These are phyloP conservation scores for Komagataella pastoris DNA, from an alignment of 805 yeast species.

Conservation along the genomic window DNA sequence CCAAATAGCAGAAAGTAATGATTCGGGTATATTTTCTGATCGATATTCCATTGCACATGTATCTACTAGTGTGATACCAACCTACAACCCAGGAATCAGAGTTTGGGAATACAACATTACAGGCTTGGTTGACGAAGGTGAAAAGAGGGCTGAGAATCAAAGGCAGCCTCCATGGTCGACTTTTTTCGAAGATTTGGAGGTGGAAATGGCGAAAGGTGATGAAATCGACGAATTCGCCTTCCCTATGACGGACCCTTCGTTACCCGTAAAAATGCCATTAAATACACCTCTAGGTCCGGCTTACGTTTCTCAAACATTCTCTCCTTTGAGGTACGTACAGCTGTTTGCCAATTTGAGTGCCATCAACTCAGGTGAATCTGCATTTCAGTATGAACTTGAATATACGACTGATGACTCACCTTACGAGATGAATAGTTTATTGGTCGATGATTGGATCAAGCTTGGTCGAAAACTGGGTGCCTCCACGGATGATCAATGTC, in stretches of 20 bases:
- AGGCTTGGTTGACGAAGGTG: conserved; percentile 21
- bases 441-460: conserved; percentile 51
- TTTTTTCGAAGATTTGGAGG: conserved; percentile 38
- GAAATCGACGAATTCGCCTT: conserved; percentile 10
- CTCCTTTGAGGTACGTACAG: conserved; percentile 64
- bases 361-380: conserved; percentile 21
- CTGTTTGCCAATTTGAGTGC: conserved; percentile 51
- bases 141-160: conserved; percentile 1
- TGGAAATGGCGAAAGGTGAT: conserved; percentile 17
- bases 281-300: conserved; percentile 59
- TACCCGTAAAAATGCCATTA: conserved; percentile 46
- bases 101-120: conserved; percentile 80
- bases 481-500: conserved; percentile 15
- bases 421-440: conserved; percentile 37
- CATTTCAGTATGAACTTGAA: conserved; percentile 49
- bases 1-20: conserved; percentile 28
- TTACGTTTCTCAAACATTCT: conserved; percentile 51
- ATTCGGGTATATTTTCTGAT: conserved; percentile 31
- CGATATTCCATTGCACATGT: conserved; percentile 61
- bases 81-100: conserved; percentile 72
- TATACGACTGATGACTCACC: conserved; percentile 53
- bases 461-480: conserved; percentile 40
- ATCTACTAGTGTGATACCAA: conserved; percentile 67
- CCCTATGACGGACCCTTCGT: conserved; percentile 36
- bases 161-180: conserved; percentile 39